A percentile compares a stretch with the other conserved stretches of the same genome.
Evolutionary conservation across 192 early-diverging fungal genomes (phyloP).

Genomic region (Chytriomyces confervae): DNA sequence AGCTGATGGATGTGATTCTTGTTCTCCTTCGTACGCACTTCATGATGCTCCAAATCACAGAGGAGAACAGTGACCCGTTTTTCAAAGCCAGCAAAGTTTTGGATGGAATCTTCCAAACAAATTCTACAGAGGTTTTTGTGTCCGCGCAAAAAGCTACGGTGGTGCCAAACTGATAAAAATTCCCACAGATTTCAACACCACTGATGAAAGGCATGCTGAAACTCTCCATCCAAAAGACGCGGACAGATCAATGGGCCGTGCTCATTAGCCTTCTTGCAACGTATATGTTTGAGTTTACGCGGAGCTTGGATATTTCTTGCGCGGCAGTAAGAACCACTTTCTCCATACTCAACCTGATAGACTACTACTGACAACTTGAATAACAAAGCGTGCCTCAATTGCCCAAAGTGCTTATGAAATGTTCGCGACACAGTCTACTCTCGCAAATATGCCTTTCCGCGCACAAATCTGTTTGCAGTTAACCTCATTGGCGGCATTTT

Average conservation of each 20-base stretch:
- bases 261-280: not conserved
- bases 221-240: not conserved
- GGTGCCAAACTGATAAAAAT: too few species aligned
- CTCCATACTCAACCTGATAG: too few species aligned
- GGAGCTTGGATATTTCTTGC: not conserved
- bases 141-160: too few species aligned
- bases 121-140: too few species aligned
- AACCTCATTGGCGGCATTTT: not conserved
- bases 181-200: constrained; percentile 1
- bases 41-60: constrained; percentile 2
- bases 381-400: not conserved
- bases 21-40: constrained; percentile 25
- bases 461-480: not conserved
- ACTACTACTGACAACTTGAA: too few species aligned
- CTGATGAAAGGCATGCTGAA: not conserved
- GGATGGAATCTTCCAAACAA: not conserved
- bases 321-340: too few species aligned
- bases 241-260: not conserved
- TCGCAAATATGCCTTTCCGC: not conserved
- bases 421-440: not conserved
- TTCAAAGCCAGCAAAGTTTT: not conserved
- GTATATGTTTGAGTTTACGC: constrained; percentile 10
- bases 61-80: not conserved
- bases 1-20: not conserved
- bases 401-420: not conserved